These are phyloP conservation scores for Ceratorhiza oryzae-sativae DNA, from an alignment of 1,284 basidiomycete species.

Conservation along the genomic window DNA sequence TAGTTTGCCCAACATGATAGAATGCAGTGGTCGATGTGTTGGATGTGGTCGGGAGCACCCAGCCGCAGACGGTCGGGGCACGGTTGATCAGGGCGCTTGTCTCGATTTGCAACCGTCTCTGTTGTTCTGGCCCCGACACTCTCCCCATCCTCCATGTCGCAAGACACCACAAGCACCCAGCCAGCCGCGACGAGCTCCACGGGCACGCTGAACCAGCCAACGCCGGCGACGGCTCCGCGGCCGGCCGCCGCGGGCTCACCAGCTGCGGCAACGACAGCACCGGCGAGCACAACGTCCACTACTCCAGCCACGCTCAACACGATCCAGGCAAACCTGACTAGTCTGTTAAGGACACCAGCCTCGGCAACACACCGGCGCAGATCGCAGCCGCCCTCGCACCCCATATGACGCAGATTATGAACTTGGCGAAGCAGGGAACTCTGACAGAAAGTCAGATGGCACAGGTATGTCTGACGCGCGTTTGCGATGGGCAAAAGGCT, in stretches of 20 bases:
- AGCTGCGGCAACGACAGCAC: not conserved
- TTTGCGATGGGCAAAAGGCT: not conserved
- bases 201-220: conserved; percentile 27
- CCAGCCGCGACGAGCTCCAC: not conserved
- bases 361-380: conserved; percentile 34
- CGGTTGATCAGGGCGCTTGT: conserved; percentile 20
- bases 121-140: conserved; percentile 30
- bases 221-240: conserved; percentile 10
- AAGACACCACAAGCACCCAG: conserved; percentile 22
- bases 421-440: conserved; percentile 39
- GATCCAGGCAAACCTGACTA: conserved; percentile 30
- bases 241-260: not conserved
- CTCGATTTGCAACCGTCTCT: conserved; percentile 24
- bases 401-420: conserved; percentile 42
- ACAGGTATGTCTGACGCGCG: conserved; percentile 34
- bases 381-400: conserved; percentile 35
- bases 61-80: not conserved
- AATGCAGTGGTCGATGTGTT: not conserved
- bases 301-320: conserved; percentile 24
- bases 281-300: conserved; percentile 1
- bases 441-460: conserved; percentile 41
- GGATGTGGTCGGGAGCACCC: conserved; percentile 23
- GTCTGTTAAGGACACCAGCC: conserved; percentile 15
- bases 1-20: conserved; percentile 64
- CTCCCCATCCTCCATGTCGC: conserved; percentile 18